Evolutionary conservation across 352 stramenopile genomes (phyloP), one percentile per base, ranked within the genome.

Genomic region (Phytophthora fragariaefolia): DNA sequence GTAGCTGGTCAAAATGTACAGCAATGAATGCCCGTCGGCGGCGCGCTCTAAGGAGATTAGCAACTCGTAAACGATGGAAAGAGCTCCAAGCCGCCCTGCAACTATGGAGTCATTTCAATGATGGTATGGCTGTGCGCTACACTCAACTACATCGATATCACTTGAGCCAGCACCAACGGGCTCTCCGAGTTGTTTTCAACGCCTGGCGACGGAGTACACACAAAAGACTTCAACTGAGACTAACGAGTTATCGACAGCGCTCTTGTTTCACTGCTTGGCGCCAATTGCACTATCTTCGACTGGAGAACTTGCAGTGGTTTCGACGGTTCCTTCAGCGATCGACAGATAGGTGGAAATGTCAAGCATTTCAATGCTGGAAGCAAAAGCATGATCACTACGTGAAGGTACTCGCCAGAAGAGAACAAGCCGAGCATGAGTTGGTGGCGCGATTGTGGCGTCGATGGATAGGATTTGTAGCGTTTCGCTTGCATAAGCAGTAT

Each of bases 311-410:
- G 15, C 45, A 30, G 9, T 58, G 48, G 34, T 56, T 82, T 23
- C 27, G 40, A 4, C 45, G 51, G 23, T 58, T 80, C 24, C 26
- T 74, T 4, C 28, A 47, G 12, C 52, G 60, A 27, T 49, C n/a
- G 12, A 43, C 52, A 13, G 7, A 18, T 17, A 54, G 8, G 12
- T 60, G 56, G 46, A 59, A 69, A 43, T 42, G 42, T 8, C 48
- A 46, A 10, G 68, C 64, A 24, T 71, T 82, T 15, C 48, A 42
- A 13, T 58, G 47, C 17, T 82, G 74, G 74, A 70, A 65, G 13
- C 27, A 54, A 0, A 45, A 63, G 20, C 58, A 61, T 10, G 38
- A 73, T 5, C 24, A 64, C 20, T 45, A 38, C 40, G 27, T 27
- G 12, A 67, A 36, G 10, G 13, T 28, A 9, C 26, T 6, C 20